These are phyloP conservation scores for Cryphonectria radicalis DNA, from an alignment of 2,329 filamentous ascomycete species.

Conservation along the genomic window DNA sequence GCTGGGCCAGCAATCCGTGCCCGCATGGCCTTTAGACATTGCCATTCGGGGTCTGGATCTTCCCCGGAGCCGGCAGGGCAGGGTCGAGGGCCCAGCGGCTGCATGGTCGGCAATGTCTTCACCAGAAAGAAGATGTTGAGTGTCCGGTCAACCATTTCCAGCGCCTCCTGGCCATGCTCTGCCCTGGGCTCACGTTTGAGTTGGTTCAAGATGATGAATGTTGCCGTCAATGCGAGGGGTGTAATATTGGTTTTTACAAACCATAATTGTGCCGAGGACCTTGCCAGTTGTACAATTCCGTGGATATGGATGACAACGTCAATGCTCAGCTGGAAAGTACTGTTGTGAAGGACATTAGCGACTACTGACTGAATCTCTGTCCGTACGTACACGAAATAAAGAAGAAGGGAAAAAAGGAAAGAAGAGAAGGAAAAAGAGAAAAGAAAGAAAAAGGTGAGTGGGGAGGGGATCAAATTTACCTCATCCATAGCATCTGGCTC, in stretches of 20 bases:
- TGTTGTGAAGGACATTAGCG: not conserved
- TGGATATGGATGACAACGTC: not conserved
- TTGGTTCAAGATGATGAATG: not conserved
- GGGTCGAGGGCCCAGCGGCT: not conserved
- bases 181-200: not conserved
- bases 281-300: not conserved
- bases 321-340: not conserved
- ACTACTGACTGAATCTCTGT: not conserved
- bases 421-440: not conserved
- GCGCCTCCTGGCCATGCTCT: not conserved
- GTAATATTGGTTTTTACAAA: not conserved
- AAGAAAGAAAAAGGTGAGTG: not conserved
- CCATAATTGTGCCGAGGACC: not conserved
- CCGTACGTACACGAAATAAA: not conserved
- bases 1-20: not conserved
- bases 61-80: not conserved
- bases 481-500: not conserved
- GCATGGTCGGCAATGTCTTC: not conserved
- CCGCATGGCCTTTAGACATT: not conserved
- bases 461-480: not conserved
- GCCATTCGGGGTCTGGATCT: not conserved
- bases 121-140: not conserved
- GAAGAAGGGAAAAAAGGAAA: not conserved
- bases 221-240: not conserved
- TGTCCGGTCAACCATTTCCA: not conserved